These are phyloP conservation scores for Abelmoschus esculentus DNA, from an alignment of 345 rosid species.

Conservation along the genomic window DNA sequence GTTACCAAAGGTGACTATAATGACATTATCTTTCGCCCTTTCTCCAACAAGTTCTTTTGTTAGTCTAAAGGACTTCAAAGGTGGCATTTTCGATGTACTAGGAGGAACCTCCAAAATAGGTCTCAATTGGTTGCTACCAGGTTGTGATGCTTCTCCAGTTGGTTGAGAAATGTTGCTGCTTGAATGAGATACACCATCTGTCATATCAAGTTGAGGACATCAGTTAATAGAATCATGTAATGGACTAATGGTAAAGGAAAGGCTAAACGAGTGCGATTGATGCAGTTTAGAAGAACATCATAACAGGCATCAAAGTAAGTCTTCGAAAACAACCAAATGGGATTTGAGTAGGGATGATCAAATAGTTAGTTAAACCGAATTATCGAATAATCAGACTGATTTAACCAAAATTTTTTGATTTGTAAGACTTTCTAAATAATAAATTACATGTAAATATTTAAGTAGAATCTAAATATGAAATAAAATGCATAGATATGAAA, in stretches of 20 bases:
- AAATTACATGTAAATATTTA: no score
- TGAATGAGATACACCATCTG: constrained; percentile 30
- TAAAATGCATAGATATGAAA: no score
- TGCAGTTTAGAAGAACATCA: not conserved
- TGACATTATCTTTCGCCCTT: constrained; percentile 64
- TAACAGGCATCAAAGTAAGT: not conserved
- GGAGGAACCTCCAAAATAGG: constrained; percentile 78
- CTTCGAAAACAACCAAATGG: not conserved
- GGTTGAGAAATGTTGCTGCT: constrained; percentile 26
- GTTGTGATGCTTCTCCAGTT: constrained; percentile 21
- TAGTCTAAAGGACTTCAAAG: constrained; percentile 58
- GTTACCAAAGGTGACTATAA: constrained; percentile 89
- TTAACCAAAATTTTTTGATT: no score
- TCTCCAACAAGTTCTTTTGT: constrained; percentile 60
- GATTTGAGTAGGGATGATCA: not conserved
- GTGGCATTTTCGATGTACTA: constrained; percentile 60
- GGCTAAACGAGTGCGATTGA: not conserved
- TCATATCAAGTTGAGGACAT: constrained; percentile 4
- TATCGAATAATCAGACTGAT: no score
- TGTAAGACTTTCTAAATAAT: no score
- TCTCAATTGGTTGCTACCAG: constrained; percentile 21
- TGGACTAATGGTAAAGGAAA: not conserved
- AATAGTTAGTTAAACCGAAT: no score
- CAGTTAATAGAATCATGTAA: constrained; percentile 11
- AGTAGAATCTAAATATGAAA: no score